Conservation (phyloP, 805 yeast genomes). For the Lipomyces starkeyi region DNA sequence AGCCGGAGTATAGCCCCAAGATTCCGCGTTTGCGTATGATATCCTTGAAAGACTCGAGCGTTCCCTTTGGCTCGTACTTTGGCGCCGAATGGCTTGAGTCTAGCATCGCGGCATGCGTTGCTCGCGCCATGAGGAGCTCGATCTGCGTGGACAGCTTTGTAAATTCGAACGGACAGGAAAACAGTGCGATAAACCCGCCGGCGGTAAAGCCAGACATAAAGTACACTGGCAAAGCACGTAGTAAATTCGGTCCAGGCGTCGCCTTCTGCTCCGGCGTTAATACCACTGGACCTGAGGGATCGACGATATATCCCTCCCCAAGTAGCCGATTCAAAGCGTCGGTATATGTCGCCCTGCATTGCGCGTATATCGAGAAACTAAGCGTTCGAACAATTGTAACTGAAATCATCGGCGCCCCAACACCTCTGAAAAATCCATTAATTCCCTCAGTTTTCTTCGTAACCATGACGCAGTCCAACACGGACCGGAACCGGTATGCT, state of each 20-base stretch:
- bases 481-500: constrained; percentile 66
- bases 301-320: constrained; percentile 26
- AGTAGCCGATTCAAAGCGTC: constrained; percentile 15
- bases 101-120: constrained; percentile 41
- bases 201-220: constrained; percentile 65
- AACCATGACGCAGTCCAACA: constrained; percentile 60
- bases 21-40: constrained; percentile 66
- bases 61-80: constrained; percentile 42
- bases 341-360: constrained; percentile 52
- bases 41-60: constrained; percentile 57
- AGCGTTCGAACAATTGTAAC: constrained; percentile 60
- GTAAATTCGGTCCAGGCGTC: constrained; percentile 23
- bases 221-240: constrained; percentile 34
- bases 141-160: constrained; percentile 83
- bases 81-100: constrained; percentile 44
- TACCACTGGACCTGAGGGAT: constrained; percentile 19
- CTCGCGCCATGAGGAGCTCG: constrained; percentile 51
- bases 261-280: constrained; percentile 26
- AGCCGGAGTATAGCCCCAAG: constrained; percentile 74
- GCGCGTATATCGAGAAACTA: constrained; percentile 68
- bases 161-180: constrained; percentile 86
- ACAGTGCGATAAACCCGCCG: constrained; percentile 65
- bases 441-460: constrained; percentile 69
- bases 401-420: constrained; percentile 45
- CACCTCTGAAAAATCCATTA: constrained; percentile 74